Conservation (phyloP, 495 filamentous ascomycete species). For the Parachaetomium inaequale region DNA sequence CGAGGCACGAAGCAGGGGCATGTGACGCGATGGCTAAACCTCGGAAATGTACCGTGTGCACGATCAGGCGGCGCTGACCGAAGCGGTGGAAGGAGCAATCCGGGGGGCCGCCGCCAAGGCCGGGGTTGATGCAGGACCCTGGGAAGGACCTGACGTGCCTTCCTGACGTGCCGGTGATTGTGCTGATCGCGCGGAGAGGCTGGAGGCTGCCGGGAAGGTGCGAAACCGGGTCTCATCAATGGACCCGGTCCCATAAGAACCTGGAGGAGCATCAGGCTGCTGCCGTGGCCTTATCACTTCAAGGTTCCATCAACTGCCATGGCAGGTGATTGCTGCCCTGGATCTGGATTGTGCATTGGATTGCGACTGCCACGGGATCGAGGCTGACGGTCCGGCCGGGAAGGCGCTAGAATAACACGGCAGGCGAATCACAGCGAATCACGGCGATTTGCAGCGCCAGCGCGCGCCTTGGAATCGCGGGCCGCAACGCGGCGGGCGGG, state of each 20-base stretch:
- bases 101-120: not conserved
- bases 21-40: conserved; percentile 15
- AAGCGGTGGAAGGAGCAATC: conserved; percentile 3
- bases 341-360: not conserved
- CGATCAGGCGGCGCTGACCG: conserved; percentile 3
- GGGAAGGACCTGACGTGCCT: conserved; percentile 15
- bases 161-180: not conserved
- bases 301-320: no score
- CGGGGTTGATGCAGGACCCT: conserved; percentile 10
- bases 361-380: not conserved
- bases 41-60: conserved; percentile 14
- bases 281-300: not conserved
- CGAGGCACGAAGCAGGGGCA: not conserved
- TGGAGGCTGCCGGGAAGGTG: not conserved
- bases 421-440: conserved; percentile 4
- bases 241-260: not conserved
- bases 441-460: conserved; percentile 5
- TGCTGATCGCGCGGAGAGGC: not conserved
- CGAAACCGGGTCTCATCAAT: not conserved
- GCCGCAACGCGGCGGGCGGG: conserved; percentile 35
- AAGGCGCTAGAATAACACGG: not conserved
- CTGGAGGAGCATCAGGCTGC: not conserved
- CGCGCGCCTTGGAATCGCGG: conserved; percentile 35
- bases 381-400: not conserved
- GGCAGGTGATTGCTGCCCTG: not conserved